phyloP scores from a whole-genome alignment of 306 rosid species.

The Cyamopsis tetragonoloba region DNA sequence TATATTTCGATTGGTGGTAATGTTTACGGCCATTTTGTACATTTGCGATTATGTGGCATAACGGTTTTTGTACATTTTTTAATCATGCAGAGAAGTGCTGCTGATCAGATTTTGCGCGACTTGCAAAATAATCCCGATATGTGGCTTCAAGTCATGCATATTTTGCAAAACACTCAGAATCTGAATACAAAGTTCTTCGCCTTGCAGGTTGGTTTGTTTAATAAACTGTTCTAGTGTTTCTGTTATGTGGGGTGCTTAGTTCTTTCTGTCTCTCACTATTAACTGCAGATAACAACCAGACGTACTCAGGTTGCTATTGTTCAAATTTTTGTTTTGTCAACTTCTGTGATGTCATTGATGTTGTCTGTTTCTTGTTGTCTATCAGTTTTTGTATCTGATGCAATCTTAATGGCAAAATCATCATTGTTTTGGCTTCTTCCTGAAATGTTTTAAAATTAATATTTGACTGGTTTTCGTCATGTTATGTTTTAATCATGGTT shows the following conservation, averaged over 20 bases:
- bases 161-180: conserved; percentile 71
- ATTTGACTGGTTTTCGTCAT: conserved; percentile 7
- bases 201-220: conserved; percentile 71
- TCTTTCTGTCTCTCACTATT: no score
- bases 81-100: conserved; percentile 75
- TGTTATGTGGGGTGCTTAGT: background rate
- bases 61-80: background rate
- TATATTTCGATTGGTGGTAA: no score
- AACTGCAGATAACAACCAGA: background rate
- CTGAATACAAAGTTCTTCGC: conserved; percentile 97
- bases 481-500: conserved; percentile 6
- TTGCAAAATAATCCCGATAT: conserved; percentile 89
- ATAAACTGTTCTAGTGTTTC: background rate
- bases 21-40: background rate
- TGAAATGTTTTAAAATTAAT: conserved; percentile 2
- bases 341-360: conserved; percentile 17
- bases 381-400: conserved; percentile 19
- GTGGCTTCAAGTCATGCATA: conserved; percentile 99
- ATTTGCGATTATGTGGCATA: background rate
- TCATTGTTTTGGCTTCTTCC: conserved; percentile 1
- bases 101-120: conserved; percentile 87
- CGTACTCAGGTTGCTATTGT: background rate
- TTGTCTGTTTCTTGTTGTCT: background rate
- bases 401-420: conserved; percentile 3
- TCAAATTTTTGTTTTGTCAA: background rate